Percentiles rank a stretch among this genome's conserved stretches.
phyloP scores from a whole-genome alignment of 164 flowering plant genomes.

The Magnolia officinalis region DNA sequence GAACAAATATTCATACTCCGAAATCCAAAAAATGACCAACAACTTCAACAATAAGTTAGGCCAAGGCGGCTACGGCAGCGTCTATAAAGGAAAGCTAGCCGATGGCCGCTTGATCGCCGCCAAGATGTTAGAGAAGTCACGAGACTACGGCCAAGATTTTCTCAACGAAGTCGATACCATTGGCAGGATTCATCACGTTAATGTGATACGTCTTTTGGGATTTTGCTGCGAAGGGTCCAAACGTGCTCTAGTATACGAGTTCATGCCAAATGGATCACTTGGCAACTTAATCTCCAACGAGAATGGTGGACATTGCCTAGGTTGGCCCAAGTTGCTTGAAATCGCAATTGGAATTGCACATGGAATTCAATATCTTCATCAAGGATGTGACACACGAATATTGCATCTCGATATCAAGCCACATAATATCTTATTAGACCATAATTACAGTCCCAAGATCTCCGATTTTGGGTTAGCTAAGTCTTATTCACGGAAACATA shows the following conservation, averaged over 20 bases:
- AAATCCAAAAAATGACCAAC: slow-evolving; percentile 12
- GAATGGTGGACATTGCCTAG: not conserved
- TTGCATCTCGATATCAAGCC: slow-evolving; percentile 27
- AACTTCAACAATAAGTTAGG: slow-evolving; percentile 17
- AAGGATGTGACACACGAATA: slow-evolving; percentile 17
- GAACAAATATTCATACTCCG: slow-evolving; percentile 11
- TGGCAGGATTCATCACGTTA: slow-evolving; percentile 22
- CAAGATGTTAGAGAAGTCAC: slow-evolving; percentile 17
- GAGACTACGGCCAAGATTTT: slow-evolving; percentile 12
- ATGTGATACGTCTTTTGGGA: slow-evolving; percentile 18
- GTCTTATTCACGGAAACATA: slow-evolving; percentile 7
- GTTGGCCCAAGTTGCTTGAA: slow-evolving; percentile 12
- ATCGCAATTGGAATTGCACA: slow-evolving; percentile 17
- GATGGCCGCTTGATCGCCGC: slow-evolving; percentile 20
- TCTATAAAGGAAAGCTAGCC: slow-evolving; percentile 18
- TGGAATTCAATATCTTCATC: slow-evolving; percentile 22
- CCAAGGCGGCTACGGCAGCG: slow-evolving; percentile 20
- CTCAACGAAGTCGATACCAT: slow-evolving; percentile 19
- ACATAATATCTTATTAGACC: slow-evolving; percentile 21
- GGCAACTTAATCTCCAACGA: slow-evolving; percentile 9
- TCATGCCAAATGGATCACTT: slow-evolving; percentile 26
- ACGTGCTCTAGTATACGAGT: slow-evolving; percentile 14
- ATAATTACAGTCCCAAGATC: slow-evolving; percentile 16
- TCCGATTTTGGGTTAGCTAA: slow-evolving; percentile 28
- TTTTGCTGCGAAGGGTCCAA: slow-evolving; percentile 16